Conservation (phyloP, 148 eudicot species). For the Cornus kousa region DNA sequence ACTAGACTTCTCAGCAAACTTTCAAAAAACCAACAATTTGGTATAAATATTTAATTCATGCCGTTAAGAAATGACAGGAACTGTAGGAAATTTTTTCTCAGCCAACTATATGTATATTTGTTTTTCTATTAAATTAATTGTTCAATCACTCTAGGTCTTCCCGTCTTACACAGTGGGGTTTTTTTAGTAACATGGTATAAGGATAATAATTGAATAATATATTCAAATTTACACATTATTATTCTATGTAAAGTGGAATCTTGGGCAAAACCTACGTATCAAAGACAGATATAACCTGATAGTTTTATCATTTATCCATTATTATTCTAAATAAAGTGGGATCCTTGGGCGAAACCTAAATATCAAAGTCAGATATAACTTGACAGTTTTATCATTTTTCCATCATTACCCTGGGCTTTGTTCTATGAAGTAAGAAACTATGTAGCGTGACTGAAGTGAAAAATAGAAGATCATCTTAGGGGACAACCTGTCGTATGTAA, state of each 20-base stretch:
- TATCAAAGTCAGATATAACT: not conserved
- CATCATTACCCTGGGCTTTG: not conserved
- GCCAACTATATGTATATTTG: not conserved
- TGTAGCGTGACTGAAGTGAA: not conserved
- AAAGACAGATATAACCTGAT: not conserved
- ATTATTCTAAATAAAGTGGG: not conserved
- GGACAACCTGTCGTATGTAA: not conserved
- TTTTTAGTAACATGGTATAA: not conserved
- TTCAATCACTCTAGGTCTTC: not conserved
- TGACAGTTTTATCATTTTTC: not conserved
- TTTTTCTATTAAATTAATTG: not conserved
- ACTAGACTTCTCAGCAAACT: not conserved
- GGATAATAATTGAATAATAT: not conserved
- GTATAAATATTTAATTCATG: not conserved
- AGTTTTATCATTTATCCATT: not conserved
- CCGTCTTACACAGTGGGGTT: not conserved
- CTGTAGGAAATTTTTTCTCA: not conserved
- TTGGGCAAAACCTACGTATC: not conserved
- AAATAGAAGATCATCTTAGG: not conserved
- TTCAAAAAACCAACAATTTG: not conserved
- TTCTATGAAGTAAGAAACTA: not conserved
- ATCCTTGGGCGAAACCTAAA: not conserved
- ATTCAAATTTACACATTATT: not conserved
- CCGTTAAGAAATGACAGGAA: not conserved
- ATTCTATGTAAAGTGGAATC: slow-evolving; percentile 1